Evolutionary conservation across 768 basidiomycete genomes (phyloP).

Genomic region (Suillus sp.): DNA sequence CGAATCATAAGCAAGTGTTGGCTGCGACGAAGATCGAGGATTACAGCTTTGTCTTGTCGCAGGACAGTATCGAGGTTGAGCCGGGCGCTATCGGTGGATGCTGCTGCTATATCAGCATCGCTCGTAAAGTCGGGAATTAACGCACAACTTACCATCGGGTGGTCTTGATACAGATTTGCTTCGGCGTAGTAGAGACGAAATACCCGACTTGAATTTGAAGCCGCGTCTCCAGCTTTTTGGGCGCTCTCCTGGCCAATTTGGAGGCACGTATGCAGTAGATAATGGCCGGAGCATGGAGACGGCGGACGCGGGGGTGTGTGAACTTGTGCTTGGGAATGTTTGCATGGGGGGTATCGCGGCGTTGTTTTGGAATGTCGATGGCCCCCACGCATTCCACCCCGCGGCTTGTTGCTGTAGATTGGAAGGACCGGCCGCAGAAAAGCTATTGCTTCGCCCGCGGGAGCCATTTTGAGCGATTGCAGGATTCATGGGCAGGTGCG

Average conservation of each 20-base stretch:
- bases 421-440: constrained; percentile 3
- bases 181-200: constrained; percentile 35
- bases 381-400: constrained; percentile 21
- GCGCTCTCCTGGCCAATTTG: constrained; percentile 22
- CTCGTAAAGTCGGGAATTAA: background rate
- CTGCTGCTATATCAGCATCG: constrained; percentile 15
- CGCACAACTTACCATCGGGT: constrained; percentile 22
- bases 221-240: constrained; percentile 33
- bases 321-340: constrained; percentile 17
- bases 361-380: constrained; percentile 22
- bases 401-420: constrained; percentile 17
- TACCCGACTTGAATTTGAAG: constrained; percentile 35
- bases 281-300: constrained; percentile 2
- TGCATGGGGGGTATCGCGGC: constrained; percentile 22
- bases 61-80: constrained; percentile 28
- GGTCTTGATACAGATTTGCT: constrained; percentile 17
- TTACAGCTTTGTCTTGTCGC: constrained; percentile 32
- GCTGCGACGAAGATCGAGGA: constrained; percentile 52
- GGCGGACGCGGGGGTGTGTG: constrained; percentile 24
- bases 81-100: constrained; percentile 28
- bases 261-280: constrained; percentile 12
- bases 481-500: constrained; percentile 20
- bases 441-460: constrained; percentile 13
- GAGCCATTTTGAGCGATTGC: constrained; percentile 11
- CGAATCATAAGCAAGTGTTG: constrained; percentile 46